phyloP scores from a whole-genome alignment of 257 asterid species.

The Solanum rostratum region DNA sequence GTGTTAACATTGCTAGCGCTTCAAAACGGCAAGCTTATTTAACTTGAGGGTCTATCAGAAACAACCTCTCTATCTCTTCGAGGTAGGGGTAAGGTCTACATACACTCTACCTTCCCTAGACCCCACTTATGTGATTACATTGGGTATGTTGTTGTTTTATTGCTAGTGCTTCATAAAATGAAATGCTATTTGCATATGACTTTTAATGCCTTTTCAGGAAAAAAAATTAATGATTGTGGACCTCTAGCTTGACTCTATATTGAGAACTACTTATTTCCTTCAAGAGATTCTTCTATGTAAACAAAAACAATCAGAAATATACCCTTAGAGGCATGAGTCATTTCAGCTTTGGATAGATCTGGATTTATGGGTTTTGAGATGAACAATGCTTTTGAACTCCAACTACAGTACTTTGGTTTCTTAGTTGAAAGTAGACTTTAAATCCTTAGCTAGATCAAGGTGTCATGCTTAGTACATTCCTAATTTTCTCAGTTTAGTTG shows the following conservation, averaged over 20 bases:
- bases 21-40: too few relatives aligned
- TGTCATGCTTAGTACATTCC: not conserved
- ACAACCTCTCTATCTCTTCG: too few relatives aligned
- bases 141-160: not conserved
- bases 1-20: not conserved
- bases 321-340: not conserved
- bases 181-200: not conserved
- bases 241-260: not conserved
- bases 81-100: too few relatives aligned
- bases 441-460: not conserved
- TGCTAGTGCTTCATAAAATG: not conserved
- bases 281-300: not conserved
- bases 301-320: not conserved
- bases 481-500: not conserved
- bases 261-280: not conserved
- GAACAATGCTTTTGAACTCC: not conserved
- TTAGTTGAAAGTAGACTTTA: not conserved
- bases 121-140: too few relatives aligned
- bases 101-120: too few relatives aligned
- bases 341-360: not conserved
- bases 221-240: not conserved
- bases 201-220: not conserved
- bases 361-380: not conserved
- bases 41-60: too few relatives aligned
- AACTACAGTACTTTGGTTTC: not conserved